phyloP scores from a whole-genome alignment of 768 basidiomycete genomes.

The Cystobasidium onofrii region DNA sequence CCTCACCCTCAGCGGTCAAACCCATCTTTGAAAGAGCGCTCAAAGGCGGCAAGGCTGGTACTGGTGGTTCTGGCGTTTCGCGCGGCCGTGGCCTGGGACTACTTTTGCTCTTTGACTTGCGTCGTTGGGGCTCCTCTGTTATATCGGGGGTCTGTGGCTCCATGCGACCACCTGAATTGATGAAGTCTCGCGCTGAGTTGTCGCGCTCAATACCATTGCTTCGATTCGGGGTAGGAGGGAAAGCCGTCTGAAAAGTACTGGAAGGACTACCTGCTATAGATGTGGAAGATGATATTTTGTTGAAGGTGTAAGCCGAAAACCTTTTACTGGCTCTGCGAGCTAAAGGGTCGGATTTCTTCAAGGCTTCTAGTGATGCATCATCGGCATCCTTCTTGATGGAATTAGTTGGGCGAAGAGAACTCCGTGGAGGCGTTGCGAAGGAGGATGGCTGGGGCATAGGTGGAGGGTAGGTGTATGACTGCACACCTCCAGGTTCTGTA shows the following conservation, averaged over 20 bases:
- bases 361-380: constrained; percentile 62
- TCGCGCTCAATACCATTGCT: constrained; percentile 13
- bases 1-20: neutral
- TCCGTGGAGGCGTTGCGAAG: constrained; percentile 18
- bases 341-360: constrained; percentile 75
- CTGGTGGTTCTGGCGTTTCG: constrained; percentile 41
- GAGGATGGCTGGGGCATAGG: constrained; percentile 3
- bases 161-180: neutral
- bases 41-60: constrained; percentile 45
- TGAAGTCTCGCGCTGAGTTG: constrained; percentile 21
- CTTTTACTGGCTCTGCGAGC: constrained; percentile 90
- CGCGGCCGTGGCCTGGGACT: neutral
- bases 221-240: neutral
- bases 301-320: constrained; percentile 87
- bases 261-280: constrained; percentile 14
- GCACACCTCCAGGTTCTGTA: neutral
- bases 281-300: constrained; percentile 58
- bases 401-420: constrained; percentile 5
- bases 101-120: constrained; percentile 5
- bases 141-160: neutral
- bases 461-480: neutral
- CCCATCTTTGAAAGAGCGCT: constrained; percentile 28
- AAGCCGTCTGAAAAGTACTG: neutral
- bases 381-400: neutral
- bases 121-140: neutral